phyloP scores from a whole-genome alignment of 2,329 filamentous ascomycete genomes.

The Microsporum canis region DNA sequence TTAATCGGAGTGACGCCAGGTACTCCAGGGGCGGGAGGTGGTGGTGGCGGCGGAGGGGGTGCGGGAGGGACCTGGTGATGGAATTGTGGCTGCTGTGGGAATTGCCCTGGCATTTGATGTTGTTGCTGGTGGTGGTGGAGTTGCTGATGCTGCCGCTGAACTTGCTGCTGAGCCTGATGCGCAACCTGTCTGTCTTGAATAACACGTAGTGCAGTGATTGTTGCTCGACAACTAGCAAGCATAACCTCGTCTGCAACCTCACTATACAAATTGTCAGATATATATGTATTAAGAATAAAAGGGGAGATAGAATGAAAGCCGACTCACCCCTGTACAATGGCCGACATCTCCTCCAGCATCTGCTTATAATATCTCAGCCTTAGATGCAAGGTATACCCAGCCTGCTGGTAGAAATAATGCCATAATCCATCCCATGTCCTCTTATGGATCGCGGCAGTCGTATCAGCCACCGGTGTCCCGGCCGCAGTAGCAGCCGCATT shows the following conservation, averaged over 20 bases:
- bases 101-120: conserved; percentile 1
- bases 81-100: neutral
- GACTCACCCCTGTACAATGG: conserved; percentile 38
- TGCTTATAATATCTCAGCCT: conserved; percentile 42
- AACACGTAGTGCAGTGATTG: conserved; percentile 6
- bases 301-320: neutral
- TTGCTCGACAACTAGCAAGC: conserved; percentile 16
- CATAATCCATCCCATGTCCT: conserved; percentile 43
- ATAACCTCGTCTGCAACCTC: conserved; percentile 12
- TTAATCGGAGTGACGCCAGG: neutral
- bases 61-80: neutral
- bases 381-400: conserved; percentile 35
- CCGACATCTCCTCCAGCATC: conserved; percentile 38
- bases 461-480: neutral
- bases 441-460: conserved; percentile 30
- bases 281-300: neutral
- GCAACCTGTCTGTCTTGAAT: conserved; percentile 8
- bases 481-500: neutral
- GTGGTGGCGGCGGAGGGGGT: neutral
- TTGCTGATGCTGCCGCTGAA: neutral
- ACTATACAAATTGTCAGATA: conserved; percentile 1
- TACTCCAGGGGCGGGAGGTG: neutral
- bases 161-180: neutral
- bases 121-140: conserved; percentile 6
- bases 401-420: conserved; percentile 37